Evolutionary conservation across 78 protist species (phyloP).

Genomic region (Guillardia theta): DNA sequence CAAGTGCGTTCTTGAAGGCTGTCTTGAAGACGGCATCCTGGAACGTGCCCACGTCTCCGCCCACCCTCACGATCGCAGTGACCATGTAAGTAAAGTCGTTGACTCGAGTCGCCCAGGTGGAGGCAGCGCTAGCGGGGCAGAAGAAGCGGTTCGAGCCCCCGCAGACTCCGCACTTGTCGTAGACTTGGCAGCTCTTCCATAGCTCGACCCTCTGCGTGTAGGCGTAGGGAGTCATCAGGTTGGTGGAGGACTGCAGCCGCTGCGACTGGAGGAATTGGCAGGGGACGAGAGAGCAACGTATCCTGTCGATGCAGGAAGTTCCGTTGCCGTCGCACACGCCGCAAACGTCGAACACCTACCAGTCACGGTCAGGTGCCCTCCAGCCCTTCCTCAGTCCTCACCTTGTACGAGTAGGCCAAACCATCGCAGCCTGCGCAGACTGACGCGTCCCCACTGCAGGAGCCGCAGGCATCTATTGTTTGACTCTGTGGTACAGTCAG

Average conservation of each 20-base stretch:
- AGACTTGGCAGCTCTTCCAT: neutral
- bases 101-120: too few relatives aligned
- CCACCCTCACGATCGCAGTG: too few relatives aligned
- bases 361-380: too few relatives aligned
- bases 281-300: neutral
- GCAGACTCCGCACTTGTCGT: neutral
- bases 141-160: too few relatives aligned
- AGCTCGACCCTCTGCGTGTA: neutral
- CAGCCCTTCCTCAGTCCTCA: too few relatives aligned
- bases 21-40: too few relatives aligned
- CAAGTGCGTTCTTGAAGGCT: too few relatives aligned
- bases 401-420: neutral
- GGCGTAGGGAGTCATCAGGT: neutral
- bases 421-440: conserved; percentile 74
- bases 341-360: neutral
- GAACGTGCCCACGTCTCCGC: too few relatives aligned
- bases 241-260: neutral
- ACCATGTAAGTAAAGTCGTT: too few relatives aligned
- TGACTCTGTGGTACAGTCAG: too few relatives aligned
- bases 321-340: conserved; percentile 12
- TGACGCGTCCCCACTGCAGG: conserved; percentile 33
- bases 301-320: neutral
- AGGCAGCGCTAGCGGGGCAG: too few relatives aligned
- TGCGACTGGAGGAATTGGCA: neutral
- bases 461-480: conserved; percentile 52